Conservation (phyloP, 192 early-diverging fungal species). For the Coemansia sp. region DNA sequence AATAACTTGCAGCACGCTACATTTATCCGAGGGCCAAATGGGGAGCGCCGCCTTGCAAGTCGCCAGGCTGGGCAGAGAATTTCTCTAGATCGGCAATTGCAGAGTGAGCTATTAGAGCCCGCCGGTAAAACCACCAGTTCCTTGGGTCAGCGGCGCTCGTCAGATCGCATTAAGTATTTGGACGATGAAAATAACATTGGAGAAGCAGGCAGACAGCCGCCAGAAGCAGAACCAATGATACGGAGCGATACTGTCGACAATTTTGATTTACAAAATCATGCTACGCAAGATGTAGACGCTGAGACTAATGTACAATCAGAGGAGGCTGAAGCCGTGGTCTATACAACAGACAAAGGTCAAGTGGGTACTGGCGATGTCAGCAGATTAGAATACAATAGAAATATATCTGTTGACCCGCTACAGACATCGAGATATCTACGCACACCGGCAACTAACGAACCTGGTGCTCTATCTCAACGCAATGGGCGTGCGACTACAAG, state of each 20-base stretch:
- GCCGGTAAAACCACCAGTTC: neutral
- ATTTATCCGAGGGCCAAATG: constrained; percentile 3
- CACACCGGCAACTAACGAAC: constrained; percentile 1
- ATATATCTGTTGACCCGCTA: neutral
- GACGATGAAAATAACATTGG: neutral
- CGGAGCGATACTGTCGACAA: neutral
- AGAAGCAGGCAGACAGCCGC: neutral
- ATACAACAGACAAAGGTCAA: neutral
- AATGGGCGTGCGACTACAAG: constrained; percentile 10
- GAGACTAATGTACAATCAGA: neutral
- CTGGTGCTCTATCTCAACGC: constrained; percentile 2
- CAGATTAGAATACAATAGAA: neutral
- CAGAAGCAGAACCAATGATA: neutral
- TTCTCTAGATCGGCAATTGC: neutral
- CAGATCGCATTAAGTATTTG: neutral
- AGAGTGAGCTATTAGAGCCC: neutral
- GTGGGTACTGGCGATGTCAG: neutral
- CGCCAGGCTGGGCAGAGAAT: constrained; percentile 14
- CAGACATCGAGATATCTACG: constrained; percentile 1
- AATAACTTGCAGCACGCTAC: constrained; percentile 31
- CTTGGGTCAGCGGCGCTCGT: neutral
- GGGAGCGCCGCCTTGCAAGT: constrained; percentile 13
- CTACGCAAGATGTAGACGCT: neutral
- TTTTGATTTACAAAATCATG: neutral
- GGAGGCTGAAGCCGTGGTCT: neutral